Base-by-base conservation (phyloP, 1,284 basidiomycete species). In the Austroboletus rostrupii region DNA sequence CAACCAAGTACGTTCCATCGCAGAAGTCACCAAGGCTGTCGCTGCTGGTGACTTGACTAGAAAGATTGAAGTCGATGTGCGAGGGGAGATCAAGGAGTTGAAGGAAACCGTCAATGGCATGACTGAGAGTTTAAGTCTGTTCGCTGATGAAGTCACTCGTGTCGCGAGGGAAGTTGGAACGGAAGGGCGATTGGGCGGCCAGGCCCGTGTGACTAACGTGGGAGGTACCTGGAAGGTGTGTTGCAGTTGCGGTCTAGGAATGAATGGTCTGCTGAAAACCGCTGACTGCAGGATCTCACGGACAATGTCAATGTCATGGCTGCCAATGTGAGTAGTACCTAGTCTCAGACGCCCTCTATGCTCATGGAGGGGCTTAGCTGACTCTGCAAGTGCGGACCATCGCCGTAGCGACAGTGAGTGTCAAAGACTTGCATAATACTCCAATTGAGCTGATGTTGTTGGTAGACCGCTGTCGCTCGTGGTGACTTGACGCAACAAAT, bases 401-500 rank as follows among this genome's bases (percentile, higher is more conserved):
- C 58, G 92, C 94, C 3, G 85, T 92, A 41, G 92, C 94, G 14
- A 97, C 94, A 14, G 83, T 85, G 59, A 43, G 50, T 45, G 2
- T 3, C 12, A 20, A 23, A 3, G 13, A 19, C 6, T 13, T 28
- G 41, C 38, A 2, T 10, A 14, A 47, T 31, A 38, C 5, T 23
- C 35, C 37, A 13, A 37, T 56, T 11, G 28, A 52, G 28, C 31
- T 53, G 11, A 62, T 37, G 26, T 49, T 31, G 10, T 31, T 36
- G 19, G 17, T 52, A 89, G 79, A 96, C 92, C 16, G 94, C 95
- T 43, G 95, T 98, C 52, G 94, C 96, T 11, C 82, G 87, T 26
- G 96, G 96, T 59, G 93, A 98, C 68, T 76, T 98, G 64, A 94
- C 90, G 0, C 85, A 92, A 66, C 97, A 98, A 75, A 94, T 98